These are phyloP conservation scores for Thalia dealbata DNA, from an alignment of 176 grass and related monocot genomes.

Conservation along the genomic window DNA sequence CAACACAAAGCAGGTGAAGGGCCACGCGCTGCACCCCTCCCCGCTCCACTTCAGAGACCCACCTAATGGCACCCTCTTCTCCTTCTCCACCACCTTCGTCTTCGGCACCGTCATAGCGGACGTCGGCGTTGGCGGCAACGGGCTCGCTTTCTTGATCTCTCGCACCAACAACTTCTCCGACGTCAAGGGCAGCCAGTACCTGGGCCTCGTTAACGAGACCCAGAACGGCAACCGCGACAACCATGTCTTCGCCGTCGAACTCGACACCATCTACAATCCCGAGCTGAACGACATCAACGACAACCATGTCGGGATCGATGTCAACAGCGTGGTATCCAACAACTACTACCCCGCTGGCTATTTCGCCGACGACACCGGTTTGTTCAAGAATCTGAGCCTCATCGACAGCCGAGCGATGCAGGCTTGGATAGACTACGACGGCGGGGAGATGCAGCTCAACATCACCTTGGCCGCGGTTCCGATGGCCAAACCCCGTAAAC, in stretches of 20 bases:
- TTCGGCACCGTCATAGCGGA: background rate
- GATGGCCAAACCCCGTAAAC: conserved; percentile 3
- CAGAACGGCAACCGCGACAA: conserved; percentile 5
- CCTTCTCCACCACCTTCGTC: conserved; percentile 14
- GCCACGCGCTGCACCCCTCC: conserved; percentile 25
- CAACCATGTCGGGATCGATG: conserved; percentile 26
- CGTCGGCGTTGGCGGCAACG: conserved; percentile 2
- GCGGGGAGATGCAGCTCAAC: background rate
- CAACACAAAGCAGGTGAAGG: background rate
- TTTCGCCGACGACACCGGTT: background rate
- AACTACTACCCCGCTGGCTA: background rate
- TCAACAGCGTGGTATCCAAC: conserved; percentile 9
- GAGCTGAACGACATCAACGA: conserved; percentile 4
- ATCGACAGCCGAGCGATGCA: background rate
- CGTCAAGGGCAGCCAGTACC: conserved; percentile 15
- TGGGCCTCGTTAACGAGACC: conserved; percentile 15
- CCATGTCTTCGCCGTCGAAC: conserved; percentile 28
- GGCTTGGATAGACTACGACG: conserved; percentile 29
- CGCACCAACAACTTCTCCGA: conserved; percentile 6
- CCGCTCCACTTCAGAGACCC: conserved; percentile 10
- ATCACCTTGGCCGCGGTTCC: conserved; percentile 28
- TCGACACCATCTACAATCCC: conserved; percentile 16
- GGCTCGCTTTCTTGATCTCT: conserved; percentile 26
- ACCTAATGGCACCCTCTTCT: conserved; percentile 3
- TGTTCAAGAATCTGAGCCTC: conserved; percentile 12